Evolutionary conservation across 495 filamentous ascomycete genomes (phyloP).

Genomic region (Penicillium mononematosum): DNA sequence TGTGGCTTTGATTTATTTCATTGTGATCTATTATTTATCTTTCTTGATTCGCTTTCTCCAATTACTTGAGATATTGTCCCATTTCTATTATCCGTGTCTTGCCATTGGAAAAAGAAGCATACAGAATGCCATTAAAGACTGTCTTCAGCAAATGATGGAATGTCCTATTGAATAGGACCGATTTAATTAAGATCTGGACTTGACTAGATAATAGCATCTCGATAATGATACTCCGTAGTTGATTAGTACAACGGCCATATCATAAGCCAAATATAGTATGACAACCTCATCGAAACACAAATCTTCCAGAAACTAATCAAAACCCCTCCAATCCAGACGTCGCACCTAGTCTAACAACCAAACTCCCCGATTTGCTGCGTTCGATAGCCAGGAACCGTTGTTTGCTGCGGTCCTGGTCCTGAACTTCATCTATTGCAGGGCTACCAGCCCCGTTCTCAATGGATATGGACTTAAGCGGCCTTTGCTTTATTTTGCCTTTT

Average conservation of each 20-base stretch:
- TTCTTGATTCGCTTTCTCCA: neutral
- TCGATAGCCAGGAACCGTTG: conserved; percentile 25
- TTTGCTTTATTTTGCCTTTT: conserved; percentile 4
- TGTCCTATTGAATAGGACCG: neutral
- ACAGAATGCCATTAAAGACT: conserved; percentile 25
- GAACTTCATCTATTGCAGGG: conserved; percentile 19
- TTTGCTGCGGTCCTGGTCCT: conserved; percentile 25
- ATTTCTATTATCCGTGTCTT: conserved; percentile 10
- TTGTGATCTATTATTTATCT: conserved; percentile 4
- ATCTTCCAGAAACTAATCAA: neutral
- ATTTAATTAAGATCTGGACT: conserved; percentile 3
- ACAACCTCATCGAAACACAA: neutral
- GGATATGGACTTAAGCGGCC: conserved; percentile 3
- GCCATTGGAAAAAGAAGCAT: conserved; percentile 7
- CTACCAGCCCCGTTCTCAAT: conserved; percentile 14
- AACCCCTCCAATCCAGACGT: neutral
- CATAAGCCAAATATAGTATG: neutral
- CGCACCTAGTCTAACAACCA: neutral
- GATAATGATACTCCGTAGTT: neutral
- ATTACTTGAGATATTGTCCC: neutral
- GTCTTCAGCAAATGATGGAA: conserved; percentile 1
- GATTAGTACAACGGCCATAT: neutral
- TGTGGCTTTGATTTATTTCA: conserved; percentile 16
- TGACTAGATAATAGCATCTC: conserved; percentile 4
- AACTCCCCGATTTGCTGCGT: conserved; percentile 29